Conservation (phyloP, 805 yeast genomes). For the Ascoidea tarda region DNA sequence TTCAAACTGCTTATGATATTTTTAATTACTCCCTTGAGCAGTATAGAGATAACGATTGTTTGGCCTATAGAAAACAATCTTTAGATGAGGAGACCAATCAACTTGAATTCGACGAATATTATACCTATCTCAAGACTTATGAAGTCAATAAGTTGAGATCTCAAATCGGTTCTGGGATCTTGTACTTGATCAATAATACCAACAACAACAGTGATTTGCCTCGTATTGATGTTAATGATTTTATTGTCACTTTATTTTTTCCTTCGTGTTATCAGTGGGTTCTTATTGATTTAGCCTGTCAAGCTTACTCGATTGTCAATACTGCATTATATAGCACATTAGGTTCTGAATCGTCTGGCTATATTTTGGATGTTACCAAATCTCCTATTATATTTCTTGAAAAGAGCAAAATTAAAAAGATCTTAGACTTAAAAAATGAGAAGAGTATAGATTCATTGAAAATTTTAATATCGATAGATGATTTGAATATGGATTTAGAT, state of each 20-base stretch:
- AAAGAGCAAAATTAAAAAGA: constrained; percentile 30
- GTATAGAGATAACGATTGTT: constrained; percentile 15
- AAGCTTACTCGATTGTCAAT: constrained; percentile 34
- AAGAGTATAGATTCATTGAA: constrained; percentile 19
- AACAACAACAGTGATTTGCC: neutral
- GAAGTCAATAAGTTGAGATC: constrained; percentile 8
- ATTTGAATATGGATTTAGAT: constrained; percentile 20
- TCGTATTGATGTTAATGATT: neutral
- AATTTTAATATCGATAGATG: constrained; percentile 43
- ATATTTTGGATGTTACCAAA: constrained; percentile 46
- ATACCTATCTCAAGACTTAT: constrained; percentile 13
- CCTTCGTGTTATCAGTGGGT: constrained; percentile 32
- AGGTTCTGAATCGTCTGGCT: constrained; percentile 44
- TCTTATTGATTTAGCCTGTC: constrained; percentile 51
- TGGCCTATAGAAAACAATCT: constrained; percentile 18
- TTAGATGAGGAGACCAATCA: neutral
- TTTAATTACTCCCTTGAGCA: constrained; percentile 16
- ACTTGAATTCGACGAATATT: constrained; percentile 12
- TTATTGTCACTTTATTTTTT: neutral
- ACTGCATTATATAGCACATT: constrained; percentile 42
- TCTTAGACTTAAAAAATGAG: constrained; percentile 29
- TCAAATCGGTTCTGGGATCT: constrained; percentile 8
- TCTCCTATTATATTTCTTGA: constrained; percentile 47
- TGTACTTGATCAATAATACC: neutral
- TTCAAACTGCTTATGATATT: constrained; percentile 20